Percentiles rank a stretch among this genome's conserved stretches.
phyloP scores from a whole-genome alignment of 2,329 filamentous ascomycete genomes.

The Trichoderma hamatum region DNA sequence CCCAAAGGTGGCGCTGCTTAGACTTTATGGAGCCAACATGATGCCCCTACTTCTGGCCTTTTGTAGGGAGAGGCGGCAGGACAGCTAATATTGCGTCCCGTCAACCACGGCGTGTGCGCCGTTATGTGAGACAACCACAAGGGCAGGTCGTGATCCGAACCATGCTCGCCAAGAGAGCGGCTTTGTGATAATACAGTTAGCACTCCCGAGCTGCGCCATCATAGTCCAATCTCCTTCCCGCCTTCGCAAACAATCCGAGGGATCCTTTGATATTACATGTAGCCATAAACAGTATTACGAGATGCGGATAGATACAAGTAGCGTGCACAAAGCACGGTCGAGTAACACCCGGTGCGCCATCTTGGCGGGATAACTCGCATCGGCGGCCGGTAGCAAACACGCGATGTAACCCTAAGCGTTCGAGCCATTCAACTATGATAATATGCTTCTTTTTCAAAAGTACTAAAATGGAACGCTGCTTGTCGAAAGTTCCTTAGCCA shows the following conservation, averaged over 20 bases:
- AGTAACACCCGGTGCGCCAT: neutral
- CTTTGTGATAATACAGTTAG: neutral
- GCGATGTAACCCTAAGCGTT: conserved; percentile 2
- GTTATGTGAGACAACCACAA: conserved; percentile 23
- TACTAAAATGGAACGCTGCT: neutral
- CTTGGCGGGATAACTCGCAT: neutral
- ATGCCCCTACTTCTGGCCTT: neutral
- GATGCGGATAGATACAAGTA: neutral
- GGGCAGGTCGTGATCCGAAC: conserved; percentile 18
- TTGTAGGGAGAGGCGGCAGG: conserved; percentile 12
- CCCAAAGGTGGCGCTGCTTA: neutral
- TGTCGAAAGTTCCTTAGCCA: neutral
- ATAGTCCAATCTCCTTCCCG: neutral
- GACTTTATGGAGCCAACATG: neutral
- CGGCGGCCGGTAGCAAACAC: neutral
- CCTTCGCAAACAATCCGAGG: neutral
- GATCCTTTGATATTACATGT: neutral
- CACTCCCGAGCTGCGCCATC: neutral
- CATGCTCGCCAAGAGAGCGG: conserved; percentile 18
- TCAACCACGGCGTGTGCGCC: neutral
- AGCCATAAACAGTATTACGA: neutral
- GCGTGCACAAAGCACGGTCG: neutral
- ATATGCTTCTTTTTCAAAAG: neutral
- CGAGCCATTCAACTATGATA: neutral
- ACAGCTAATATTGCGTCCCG: neutral